Evolutionary conservation across 2,329 filamentous ascomycete species (phyloP), one percentile per base, ranked within the genome.

Genomic region (Penicillium brasilianum): DNA sequence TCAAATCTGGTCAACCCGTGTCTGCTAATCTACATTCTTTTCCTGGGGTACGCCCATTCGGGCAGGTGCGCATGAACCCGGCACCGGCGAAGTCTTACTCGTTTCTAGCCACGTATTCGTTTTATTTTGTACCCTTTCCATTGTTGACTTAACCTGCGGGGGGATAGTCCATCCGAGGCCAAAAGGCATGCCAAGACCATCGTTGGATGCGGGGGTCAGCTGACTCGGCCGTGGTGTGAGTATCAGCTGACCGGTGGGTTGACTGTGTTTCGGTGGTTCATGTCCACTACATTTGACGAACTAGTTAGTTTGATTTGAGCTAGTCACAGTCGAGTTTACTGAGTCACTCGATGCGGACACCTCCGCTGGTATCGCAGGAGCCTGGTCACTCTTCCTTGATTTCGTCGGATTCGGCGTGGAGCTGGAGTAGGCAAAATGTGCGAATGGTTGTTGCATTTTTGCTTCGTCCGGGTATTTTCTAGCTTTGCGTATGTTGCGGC

Each of bases 31-130:
- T 58, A 48, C 41, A 49, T 43, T 51, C 55, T 41, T 34, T 39
- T 20, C 39, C 44, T 43, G 55, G 34, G 36, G 34, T 49, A 50
- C 18, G 25, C 25, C 46, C 16, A 37, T 11, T 56, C 22, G 25
- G 55, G 55, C 22, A 57, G 55, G 43, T 57, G 55, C n/a, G 28
- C 22, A 30, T 50, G 44, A 41, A 57, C 46, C 30, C n/a, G 34
- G 46, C 22, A 28, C 16, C 44, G 25, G 44, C 25, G 44, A 30
- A n/a, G n/a, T 11, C 3, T 30, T 30, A 48, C 44, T 30, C 10
- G 44, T 30, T 30, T 11, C 25, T 2, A 48, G n/a, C 25, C 44
- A 30, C n/a, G 44, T 28, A 46, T 28, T n/a, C 25, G 3, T 13
- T 48, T 48, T 48, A 25, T 30, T 30, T 22, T 18, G 39, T 22